Evolutionary conservation across 2,329 filamentous ascomycete genomes (phyloP).

Genomic region (Laburnicola sp.): DNA sequence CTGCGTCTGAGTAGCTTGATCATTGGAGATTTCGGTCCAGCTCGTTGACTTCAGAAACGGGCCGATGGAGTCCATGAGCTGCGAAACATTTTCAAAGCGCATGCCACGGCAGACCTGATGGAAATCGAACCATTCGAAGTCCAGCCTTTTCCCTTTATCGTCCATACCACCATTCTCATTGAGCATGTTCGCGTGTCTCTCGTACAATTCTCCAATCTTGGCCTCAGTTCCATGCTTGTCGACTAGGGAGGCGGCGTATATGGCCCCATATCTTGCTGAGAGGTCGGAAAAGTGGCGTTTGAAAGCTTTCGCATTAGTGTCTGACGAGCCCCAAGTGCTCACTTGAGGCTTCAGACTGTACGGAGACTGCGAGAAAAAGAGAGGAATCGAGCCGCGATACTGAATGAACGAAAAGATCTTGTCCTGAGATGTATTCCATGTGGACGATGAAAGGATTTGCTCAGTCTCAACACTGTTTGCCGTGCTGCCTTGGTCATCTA

Average conservation of each 20-base stretch:
- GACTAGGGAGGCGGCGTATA: conserved; percentile 82
- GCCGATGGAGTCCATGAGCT: conserved; percentile 72
- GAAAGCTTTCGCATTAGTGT: conserved; percentile 78
- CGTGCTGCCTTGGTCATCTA: conserved; percentile 84
- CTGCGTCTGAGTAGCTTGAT: conserved; percentile 57
- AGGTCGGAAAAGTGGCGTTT: conserved; percentile 76
- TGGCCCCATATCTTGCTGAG: conserved; percentile 67
- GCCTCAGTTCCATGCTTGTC: conserved; percentile 85
- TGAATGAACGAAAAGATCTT: conserved; percentile 85
- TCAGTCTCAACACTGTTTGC: conserved; percentile 96
- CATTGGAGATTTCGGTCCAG: conserved; percentile 64
- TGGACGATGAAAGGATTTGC: conserved; percentile 77
- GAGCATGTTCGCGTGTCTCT: conserved; percentile 66
- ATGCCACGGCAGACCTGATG: conserved; percentile 90
- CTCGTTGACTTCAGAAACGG: conserved; percentile 69
- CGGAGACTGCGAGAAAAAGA: conserved; percentile 93
- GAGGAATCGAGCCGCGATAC: conserved; percentile 83
- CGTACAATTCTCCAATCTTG: conserved; percentile 76
- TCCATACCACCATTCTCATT: conserved; percentile 63
- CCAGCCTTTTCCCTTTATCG: conserved; percentile 54
- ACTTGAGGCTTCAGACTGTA: conserved; percentile 91
- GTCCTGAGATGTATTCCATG: conserved; percentile 61
- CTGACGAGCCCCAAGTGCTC: conserved; percentile 75
- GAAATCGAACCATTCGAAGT: conserved; percentile 97
- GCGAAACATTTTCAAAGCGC: conserved; percentile 93